Evolutionary conservation across 2,329 filamentous ascomycete genomes (phyloP).

Genomic region (Phialophora macrospora): DNA sequence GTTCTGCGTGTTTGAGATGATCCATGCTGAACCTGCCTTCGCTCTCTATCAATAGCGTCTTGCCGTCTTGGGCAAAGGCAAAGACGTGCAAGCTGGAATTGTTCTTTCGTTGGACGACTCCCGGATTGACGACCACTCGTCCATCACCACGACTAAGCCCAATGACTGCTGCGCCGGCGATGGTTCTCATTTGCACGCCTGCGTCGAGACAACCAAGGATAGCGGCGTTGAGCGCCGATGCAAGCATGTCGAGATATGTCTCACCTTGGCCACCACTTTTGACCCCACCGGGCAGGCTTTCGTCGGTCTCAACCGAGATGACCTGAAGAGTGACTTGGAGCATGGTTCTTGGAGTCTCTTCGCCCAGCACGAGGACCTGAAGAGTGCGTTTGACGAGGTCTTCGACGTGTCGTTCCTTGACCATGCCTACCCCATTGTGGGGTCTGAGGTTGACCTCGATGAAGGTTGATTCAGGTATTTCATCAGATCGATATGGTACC

Average conservation of each 20-base stretch:
- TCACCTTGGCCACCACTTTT: slow-evolving; percentile 38
- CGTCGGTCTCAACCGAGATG: slow-evolving; percentile 42
- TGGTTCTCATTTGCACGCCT: slow-evolving; percentile 76
- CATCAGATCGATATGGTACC: slow-evolving; percentile 77
- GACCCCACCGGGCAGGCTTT: slow-evolving; percentile 40
- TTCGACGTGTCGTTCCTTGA: slow-evolving; percentile 81
- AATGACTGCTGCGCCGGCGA: slow-evolving; percentile 68
- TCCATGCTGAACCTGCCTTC: slow-evolving; percentile 76
- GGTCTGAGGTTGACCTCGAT: slow-evolving; percentile 91
- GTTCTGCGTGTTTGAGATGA: slow-evolving; percentile 74
- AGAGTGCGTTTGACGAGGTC: slow-evolving; percentile 50
- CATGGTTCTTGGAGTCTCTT: slow-evolving; percentile 50
- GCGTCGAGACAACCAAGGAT: slow-evolving; percentile 80
- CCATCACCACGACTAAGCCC: slow-evolving; percentile 57
- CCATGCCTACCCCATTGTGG: slow-evolving; percentile 81
- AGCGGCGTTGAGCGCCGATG: slow-evolving; percentile 79
- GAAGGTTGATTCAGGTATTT: slow-evolving; percentile 86
- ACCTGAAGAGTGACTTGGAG: slow-evolving; percentile 52
- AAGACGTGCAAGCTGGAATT: slow-evolving; percentile 80
- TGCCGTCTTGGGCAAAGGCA: slow-evolving; percentile 74
- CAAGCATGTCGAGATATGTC: slow-evolving; percentile 75
- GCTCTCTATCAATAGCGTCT: slow-evolving; percentile 78
- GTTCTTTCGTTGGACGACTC: slow-evolving; percentile 63
- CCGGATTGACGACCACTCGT: slow-evolving; percentile 64
- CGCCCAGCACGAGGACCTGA: slow-evolving; percentile 48